Base-by-base conservation (phyloP, 441 rosid genomes). In the Croton laevigatus region DNA sequence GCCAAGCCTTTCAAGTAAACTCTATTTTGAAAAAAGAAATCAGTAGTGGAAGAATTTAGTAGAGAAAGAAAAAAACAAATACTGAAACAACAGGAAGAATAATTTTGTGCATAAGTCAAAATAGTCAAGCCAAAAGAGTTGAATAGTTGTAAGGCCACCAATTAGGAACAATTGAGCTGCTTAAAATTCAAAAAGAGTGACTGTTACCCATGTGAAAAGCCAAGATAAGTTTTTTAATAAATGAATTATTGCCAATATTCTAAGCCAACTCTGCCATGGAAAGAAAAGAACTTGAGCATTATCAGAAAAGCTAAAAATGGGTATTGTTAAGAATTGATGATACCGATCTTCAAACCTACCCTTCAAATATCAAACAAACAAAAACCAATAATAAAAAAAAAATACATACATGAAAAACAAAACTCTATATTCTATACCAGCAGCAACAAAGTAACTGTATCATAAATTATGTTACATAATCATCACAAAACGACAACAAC, bases 71-170 rank as follows among this genome's bases (percentile, higher is more conserved):
- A 5, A n/a, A 42, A 45, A 51, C 40, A n/a, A 10, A 44, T 27
- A 27, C 8, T 23, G 5, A 5, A 23, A 23, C 54, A 53, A 54
- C 44, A 6, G 2, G 53, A 49, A 49, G 53, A 16, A 36, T 42
- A 38, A 27, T 9, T 60, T 3, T 42, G 48, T 34, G 57, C 16
- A 34, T 52, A 20, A 73, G 78, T 72, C 85, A 74, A 74, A 34
- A 52, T 17, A 73, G 78, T 72, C 85, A 74, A 74, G 81, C 37
- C 9, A 20, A 8, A 8, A 36, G 71, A 64, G 57, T 58, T 54
- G 44, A 8, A 27, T 69, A 64, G 52, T 58, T 54, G 37, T 17
- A 68, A 60, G 54, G 75, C 74, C 70, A 58, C 66, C 78, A 68
- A 66, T 20, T 8, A 75, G 70, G 70, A 75, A 67, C 54, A 57